Evolutionary conservation across 75 land plant genomes (phyloP), one percentile per base, ranked within the genome.

Genomic region (Selaginella moellendorffii): DNA sequence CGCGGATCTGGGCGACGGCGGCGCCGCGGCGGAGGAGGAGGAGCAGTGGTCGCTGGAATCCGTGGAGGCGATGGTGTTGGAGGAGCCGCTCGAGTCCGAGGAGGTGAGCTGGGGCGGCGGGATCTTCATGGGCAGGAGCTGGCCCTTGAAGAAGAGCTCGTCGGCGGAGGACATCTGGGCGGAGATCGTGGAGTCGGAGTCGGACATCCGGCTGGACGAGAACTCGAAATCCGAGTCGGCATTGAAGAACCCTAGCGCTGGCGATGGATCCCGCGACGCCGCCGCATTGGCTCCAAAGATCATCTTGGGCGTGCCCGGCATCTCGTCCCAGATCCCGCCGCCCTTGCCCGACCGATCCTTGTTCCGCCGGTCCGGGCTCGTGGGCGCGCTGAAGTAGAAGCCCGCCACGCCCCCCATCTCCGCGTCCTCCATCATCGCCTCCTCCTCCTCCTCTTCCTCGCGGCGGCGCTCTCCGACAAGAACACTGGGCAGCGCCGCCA

Each of bases 101-200:
- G 46, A 36, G 10, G 46, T 36, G 46, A 36, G 46, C 5, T 36
- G 46, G 14, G 5, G 5, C 5, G 46, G 5, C 46, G 46, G 46
- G n/a, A n/a, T n/a, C 46, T 36, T 36, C 76, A 87, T 75, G 60
- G 97, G 92, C 62, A 84, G 64, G 78, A 91, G 82, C 77, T 87
- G 79, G 24, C 97, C 97, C 63, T 91, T 87, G 54, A 75, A 56
- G 72, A 91, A 87, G 23, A 91, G 76, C 84, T 91, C 92, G 28
- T 87, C 85, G 0, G 97, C 97, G 0, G 96, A 75, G 63, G 62
- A 72, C 76, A 79, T 79, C 0, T 23, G 58, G n/a, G 80, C 68
- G 54, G 69, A 69, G 24, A 27, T 26, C 2, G 64, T 36, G 10
- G 26, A 14, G 18, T 62, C 70, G 29, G 26, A 14, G 0, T 61